Evolutionary conservation across 192 early-diverging fungal species (phyloP), one percentile per base, ranked within the genome.

Genomic region (Dissophora ornata): DNA sequence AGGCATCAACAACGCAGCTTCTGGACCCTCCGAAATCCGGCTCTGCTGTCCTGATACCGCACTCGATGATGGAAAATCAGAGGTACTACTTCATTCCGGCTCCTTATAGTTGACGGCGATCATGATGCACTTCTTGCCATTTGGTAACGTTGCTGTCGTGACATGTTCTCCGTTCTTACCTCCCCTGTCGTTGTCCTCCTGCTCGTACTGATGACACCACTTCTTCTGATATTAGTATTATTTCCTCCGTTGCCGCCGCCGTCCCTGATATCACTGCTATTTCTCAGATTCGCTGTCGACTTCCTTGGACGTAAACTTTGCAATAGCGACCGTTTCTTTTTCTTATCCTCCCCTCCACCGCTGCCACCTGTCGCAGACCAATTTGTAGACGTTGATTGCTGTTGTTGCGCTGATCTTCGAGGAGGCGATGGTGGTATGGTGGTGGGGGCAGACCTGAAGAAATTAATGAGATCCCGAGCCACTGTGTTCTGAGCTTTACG

Each of bases 81-180:
- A 12, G 44, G 44, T 46, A 10, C 28, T 34, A 2, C 61, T 33
- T 12, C 41, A 25, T 8, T 49, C 59, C 3, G 42, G 36, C 0
- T 34, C 38, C 44, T 67, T 67, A 55, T 77, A 77, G 41, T 77
- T 64, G 28, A 77, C 64, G 0, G 73, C 64, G 22, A 77, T 77
- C 73, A 77, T 77, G 32, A 77, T 56, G 54, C 67, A 77, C 44
- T 77, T 77, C 57, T 67, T 67, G 3, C 63, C 63, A 28, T 62
- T 67, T 8, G 64, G 57, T 18, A 67, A 30, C 2, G 63, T 67
- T 9, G 57, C 57, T 1, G 57, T 62, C 10, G 58, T 57, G 22
- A 59, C 45, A 16, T 59, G 56, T 6, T 55, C 63, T 1, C 40
- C 38, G 44, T 49, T 65, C 28, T 49, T 53, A 49, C 45, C 45